Conservation (phyloP, 805 yeast species). For the Hanseniaspora pseudoguilliermondii region DNA sequence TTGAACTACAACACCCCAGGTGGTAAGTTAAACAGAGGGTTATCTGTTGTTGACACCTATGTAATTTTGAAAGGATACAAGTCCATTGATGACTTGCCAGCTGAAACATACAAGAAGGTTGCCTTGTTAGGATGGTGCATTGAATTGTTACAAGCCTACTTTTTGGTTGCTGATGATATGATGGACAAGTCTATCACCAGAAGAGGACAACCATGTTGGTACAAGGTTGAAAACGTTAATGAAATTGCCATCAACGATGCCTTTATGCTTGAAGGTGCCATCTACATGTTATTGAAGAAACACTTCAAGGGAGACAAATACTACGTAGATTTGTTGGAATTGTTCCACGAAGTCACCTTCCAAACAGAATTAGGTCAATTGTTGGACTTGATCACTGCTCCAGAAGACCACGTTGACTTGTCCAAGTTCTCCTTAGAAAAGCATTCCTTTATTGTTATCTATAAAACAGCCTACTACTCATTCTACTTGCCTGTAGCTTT, state of each 20-base stretch:
- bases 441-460: constrained; percentile 89
- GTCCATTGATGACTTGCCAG: constrained; percentile 44
- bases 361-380: constrained; percentile 96
- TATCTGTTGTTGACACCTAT: constrained; percentile 89
- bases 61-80: constrained; percentile 57
- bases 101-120: constrained; percentile 65
- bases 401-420: constrained; percentile 86
- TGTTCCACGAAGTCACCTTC: constrained; percentile 94
- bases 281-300: constrained; percentile 76
- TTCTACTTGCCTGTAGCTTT: constrained; percentile 95
- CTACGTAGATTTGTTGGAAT: constrained; percentile 80
- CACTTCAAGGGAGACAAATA: constrained; percentile 71
- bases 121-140: constrained; percentile 92
- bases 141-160: constrained; percentile 89
- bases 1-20: constrained; percentile 86
- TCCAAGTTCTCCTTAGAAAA: constrained; percentile 73
- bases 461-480: constrained; percentile 94
- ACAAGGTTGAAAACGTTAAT: constrained; percentile 62
- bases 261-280: constrained; percentile 90
- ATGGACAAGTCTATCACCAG: constrained; percentile 95
- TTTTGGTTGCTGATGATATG: constrained; percentile 95
- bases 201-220: constrained; percentile 99
- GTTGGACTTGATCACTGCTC: constrained; percentile 90
- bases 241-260: constrained; percentile 95
- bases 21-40: constrained; percentile 91